Evolutionary conservation across 345 rosid genomes (phyloP), one percentile per base, ranked within the genome.

Genomic region (Salix brachista): DNA sequence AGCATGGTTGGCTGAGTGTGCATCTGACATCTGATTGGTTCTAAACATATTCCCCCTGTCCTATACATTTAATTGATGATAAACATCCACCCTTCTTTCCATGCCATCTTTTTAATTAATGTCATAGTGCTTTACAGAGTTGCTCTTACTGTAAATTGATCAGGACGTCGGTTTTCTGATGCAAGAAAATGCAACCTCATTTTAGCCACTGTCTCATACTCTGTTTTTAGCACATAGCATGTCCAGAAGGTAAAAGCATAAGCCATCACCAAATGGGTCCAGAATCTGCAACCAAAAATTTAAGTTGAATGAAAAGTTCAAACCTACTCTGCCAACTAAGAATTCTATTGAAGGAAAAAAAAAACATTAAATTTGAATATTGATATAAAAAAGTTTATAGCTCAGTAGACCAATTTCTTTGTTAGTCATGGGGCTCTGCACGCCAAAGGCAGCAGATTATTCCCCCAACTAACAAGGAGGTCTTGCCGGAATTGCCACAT

Each of bases 171-270:
- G 17, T 86, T 85, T 19, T 89, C 96, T 50, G 98, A 86, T 37
- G 97, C 97, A 65, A 95, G 96, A 87, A 95, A 95, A 76, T 91
- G 97, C 79, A 95, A 82, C 79, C 98, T 84, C 97, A 90, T 90
- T 30, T 85, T 75, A 75, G 93, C 97, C 8, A 95, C 86, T 64
- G 80, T 87, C 81, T 86, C 94, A 62, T 91, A 93, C 84, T 93
- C 99, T 65, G 82, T 82, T 79, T 93, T 88, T 78, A 95, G 52
- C 19, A 90, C 87, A 76, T 85, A 91, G 83, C 99, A 93, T 32
- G 98, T 91, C 99, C 99, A 95, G 79, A 91, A 88, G n/a, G 90
- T 93, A 76, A 93, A 88, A 71, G 76, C 91, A 86, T 93, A 95
- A 50, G 98, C 97, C 94, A 91, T 90, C 44, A 87, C 90, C 72